phyloP scores from a whole-genome alignment of 1,284 basidiomycete genomes.

The Erythrobasidium hasegawianum region DNA sequence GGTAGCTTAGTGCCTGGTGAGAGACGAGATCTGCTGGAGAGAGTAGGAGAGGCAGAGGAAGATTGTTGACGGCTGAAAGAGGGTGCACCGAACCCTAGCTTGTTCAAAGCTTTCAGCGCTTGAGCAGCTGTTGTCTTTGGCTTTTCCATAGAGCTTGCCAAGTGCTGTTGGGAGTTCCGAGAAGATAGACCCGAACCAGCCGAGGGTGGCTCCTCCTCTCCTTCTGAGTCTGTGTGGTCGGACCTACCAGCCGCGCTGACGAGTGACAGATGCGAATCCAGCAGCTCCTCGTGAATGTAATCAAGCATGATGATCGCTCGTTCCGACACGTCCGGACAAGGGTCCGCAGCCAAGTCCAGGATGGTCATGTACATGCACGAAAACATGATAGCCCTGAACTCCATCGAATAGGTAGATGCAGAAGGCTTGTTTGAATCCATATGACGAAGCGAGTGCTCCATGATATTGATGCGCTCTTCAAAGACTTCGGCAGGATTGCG shows the following conservation, averaged over 20 bases:
- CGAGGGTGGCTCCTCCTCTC: background rate
- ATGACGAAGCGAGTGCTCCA: constrained; percentile 40
- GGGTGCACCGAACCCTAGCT: constrained; percentile 21
- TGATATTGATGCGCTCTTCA: constrained; percentile 40
- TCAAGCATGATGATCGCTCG: constrained; percentile 88
- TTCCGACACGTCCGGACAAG: constrained; percentile 85
- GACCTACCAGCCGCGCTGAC: constrained; percentile 10
- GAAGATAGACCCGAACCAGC: background rate
- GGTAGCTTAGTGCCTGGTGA: constrained; percentile 10
- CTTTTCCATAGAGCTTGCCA: constrained; percentile 47
- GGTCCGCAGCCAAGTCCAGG: constrained; percentile 86
- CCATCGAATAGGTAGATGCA: constrained; percentile 39
- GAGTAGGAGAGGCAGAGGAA: background rate
- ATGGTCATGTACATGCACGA: constrained; percentile 79
- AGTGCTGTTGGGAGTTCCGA: background rate
- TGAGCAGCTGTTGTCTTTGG: constrained; percentile 80
- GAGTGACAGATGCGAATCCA: constrained; percentile 58
- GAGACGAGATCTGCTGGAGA: constrained; percentile 11
- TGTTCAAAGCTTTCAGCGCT: constrained; percentile 71
- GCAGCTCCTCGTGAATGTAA: constrained; percentile 87
- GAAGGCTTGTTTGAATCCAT: constrained; percentile 41
- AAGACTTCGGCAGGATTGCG: constrained; percentile 56
- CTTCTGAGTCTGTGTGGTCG: constrained; percentile 3
- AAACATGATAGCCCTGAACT: constrained; percentile 44
- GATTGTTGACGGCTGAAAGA: background rate